These are phyloP conservation scores for Fraxinus baroniana DNA, from an alignment of 305 asterid genomes.

Conservation along the genomic window DNA sequence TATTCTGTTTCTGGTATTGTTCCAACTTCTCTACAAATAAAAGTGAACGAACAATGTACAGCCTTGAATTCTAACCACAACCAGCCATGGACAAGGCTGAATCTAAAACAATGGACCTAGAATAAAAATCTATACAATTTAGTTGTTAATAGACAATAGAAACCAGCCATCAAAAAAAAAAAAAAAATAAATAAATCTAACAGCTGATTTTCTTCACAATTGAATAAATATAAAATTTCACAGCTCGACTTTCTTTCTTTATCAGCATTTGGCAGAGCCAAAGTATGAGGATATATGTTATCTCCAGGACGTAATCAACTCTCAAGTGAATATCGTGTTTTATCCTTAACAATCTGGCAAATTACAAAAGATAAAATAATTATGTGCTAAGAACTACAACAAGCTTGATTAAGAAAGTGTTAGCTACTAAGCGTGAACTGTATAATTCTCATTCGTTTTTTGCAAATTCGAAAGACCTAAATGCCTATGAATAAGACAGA, in stretches of 20 bases:
- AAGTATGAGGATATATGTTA: neutral
- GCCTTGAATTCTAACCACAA: neutral
- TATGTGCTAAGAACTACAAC: constrained; percentile 19
- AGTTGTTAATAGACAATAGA: neutral
- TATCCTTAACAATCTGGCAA: constrained; percentile 29
- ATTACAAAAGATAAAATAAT: neutral
- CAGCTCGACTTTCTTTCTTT: neutral
- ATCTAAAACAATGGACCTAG: neutral
- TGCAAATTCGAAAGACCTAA: neutral
- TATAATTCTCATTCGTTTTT: neutral
- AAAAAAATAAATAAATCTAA: neutral
- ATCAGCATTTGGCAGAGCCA: constrained; percentile 1
- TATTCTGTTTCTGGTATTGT: neutral
- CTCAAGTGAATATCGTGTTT: constrained; percentile 11
- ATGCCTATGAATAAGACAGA: neutral
- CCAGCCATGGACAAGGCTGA: neutral
- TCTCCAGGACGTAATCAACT: constrained; percentile 5
- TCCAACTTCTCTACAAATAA: neutral
- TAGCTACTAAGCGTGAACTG: neutral
- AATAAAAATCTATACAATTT: neutral
- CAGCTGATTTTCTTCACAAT: neutral
- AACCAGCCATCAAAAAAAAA: neutral
- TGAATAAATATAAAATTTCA: neutral
- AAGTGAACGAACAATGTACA: neutral
- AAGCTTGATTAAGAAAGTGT: neutral